phyloP scores from a whole-genome alignment of 2,329 filamentous ascomycete species.

The Chrysosporium keratinophilum region DNA sequence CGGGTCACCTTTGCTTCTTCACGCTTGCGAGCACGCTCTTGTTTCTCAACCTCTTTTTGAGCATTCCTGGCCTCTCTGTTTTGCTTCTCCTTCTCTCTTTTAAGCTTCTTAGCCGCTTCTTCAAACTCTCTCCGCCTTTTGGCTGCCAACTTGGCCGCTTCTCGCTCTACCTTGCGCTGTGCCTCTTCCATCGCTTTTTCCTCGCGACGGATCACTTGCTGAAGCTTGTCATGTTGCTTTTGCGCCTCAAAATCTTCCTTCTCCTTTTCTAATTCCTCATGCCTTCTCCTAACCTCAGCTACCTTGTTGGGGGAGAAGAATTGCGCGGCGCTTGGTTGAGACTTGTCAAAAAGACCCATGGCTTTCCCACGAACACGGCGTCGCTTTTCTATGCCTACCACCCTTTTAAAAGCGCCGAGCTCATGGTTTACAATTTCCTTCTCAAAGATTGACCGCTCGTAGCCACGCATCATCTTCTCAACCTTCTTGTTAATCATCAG shows the following conservation, averaged over 20 bases:
- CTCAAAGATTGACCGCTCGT: neutral
- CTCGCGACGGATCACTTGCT: neutral
- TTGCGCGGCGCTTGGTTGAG: neutral
- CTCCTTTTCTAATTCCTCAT: neutral
- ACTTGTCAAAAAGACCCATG: slow-evolving; percentile 1
- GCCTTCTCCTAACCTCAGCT: neutral
- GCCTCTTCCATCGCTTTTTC: neutral
- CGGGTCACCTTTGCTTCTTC: neutral
- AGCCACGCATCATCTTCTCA: no score
- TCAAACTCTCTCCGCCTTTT: neutral
- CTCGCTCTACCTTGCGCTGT: neutral
- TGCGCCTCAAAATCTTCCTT: neutral
- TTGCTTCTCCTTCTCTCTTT: neutral
- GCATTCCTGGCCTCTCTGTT: neutral
- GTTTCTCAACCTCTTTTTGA: neutral
- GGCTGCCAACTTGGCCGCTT: neutral
- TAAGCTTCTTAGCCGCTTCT: neutral
- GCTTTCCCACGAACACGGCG: neutral
- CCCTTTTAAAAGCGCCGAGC: neutral
- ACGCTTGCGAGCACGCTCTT: neutral
- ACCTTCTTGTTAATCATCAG: no score
- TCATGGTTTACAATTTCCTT: slow-evolving; percentile 2
- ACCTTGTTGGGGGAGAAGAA: slow-evolving; percentile 1
- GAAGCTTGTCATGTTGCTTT: slow-evolving; percentile 5
- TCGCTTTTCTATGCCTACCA: neutral